Base-by-base conservation (phyloP, 2,329 filamentous ascomycete genomes). In the Biscogniauxia sp. region DNA sequence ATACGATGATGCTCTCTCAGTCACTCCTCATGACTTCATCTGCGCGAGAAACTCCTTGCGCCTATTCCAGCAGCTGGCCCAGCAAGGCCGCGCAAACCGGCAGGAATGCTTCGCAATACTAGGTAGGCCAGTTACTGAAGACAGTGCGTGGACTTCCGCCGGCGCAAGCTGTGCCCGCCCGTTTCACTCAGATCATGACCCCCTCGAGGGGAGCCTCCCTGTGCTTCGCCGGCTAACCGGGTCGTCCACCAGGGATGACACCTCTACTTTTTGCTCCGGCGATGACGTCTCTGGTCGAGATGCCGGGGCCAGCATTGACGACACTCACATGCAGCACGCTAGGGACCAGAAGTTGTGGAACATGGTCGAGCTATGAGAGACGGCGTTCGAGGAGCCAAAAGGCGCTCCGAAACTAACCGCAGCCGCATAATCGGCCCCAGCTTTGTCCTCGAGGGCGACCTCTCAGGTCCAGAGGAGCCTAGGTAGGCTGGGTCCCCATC, bases 221-320 rank as follows among this genome's bases (percentile, higher is more conserved):
- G 37, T 13, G 5, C 23, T 45, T 17, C 37, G n/a, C 15, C 37
- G 17, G 37, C 15, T n/a, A 45, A 45, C n/a, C 37, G 37, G 37
- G 15, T 6, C 6, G 1, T 17, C 37, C 37, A 45, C 37, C 37
- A 45, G 6, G 37, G 37, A 45, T 45, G 15, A 45, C 2, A 45
- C 37, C 37, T n/a, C 17, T n/a, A n/a, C 17, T 2, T 45, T 45
- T 45, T 7, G 28, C 6, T 6, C 37, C 37, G 37, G 15, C 15
- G 17, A n/a, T 45, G 37, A 45, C 17, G 37, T 50, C 32, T 6
- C 54, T 62, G 13, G 11, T 62, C n/a, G 25, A n/a, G n/a, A 60
- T 17, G 28, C 54, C 13, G 54, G 57, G 9, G 57, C 52, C 6
- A 53, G 20, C 2, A 41, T 59, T 19, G 15, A 41, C 20, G 5